phyloP scores from a whole-genome alignment of 208 protist genomes.

The Trypanosomatidae sp. region DNA sequence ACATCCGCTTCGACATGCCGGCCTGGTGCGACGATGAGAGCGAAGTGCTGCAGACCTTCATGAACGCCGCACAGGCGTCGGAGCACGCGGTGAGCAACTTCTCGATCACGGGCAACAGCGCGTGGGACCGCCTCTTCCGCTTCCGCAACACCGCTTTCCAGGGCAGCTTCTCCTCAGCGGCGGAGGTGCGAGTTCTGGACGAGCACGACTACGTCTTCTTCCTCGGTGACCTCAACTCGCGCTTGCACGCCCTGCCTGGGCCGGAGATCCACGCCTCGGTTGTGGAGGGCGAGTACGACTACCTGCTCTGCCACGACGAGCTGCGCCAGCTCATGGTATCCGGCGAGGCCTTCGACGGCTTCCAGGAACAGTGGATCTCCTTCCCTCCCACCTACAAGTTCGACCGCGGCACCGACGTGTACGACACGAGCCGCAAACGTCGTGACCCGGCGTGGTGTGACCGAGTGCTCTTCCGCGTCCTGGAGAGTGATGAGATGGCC shows the following conservation, averaged over 20 bases:
- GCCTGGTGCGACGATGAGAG: constrained; percentile 64
- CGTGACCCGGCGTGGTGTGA: constrained; percentile 92
- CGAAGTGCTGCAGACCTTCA: constrained; percentile 72
- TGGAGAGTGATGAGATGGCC: constrained; percentile 13
- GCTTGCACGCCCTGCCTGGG: constrained; percentile 61
- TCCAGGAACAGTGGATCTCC: constrained; percentile 84
- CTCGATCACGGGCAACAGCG: constrained; percentile 20
- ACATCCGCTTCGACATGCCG: constrained; percentile 68
- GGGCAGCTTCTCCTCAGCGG: constrained; percentile 16
- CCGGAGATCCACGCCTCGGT: constrained; percentile 36
- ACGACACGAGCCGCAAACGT: constrained; percentile 79
- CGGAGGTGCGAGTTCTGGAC: constrained; percentile 62
- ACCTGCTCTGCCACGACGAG: constrained; percentile 79
- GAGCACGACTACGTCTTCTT: constrained; percentile 93
- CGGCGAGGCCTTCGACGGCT: constrained; percentile 80
- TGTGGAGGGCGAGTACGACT: constrained; percentile 33
- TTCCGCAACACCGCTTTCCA: constrained; percentile 27
- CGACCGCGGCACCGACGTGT: constrained; percentile 60
- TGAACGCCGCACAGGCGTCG: constrained; percentile 20
- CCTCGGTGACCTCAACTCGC: constrained; percentile 94
- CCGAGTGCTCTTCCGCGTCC: constrained; percentile 81
- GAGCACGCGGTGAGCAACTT: constrained; percentile 7
- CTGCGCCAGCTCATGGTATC: constrained; percentile 75
- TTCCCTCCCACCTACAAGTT: constrained; percentile 95
- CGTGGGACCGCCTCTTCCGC: constrained; percentile 49